Evolutionary conservation across 495 filamentous ascomycete species (phyloP), one percentile per base, ranked within the genome.

Genomic region (Chaetomium cochliodes): DNA sequence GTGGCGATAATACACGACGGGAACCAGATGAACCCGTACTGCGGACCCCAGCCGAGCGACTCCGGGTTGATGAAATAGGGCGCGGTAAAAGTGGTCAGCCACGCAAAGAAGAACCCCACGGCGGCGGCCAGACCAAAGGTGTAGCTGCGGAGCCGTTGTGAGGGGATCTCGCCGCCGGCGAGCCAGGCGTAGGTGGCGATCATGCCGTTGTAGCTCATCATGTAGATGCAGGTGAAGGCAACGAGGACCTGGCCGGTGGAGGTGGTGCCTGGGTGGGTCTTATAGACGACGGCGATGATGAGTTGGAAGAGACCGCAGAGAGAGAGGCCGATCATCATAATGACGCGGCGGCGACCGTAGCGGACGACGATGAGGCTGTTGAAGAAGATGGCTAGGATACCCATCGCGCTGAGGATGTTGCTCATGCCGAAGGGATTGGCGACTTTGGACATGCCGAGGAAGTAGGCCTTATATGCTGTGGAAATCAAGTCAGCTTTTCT

Each of bases 51-150:
- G 66, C 82, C 80, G 25, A 87, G 67, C 16, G 78, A 72, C 33
- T 73, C 72, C 0, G 85, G 84, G 67, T 87, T 87, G 71, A 88
- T 87, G 66, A 88, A 86, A 68, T 87, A 86, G 26, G 85, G 80
- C 5, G 83, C 82, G 0, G 84, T 85, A 63, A 86, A 87, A 11
- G 83, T 85, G 4, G 80, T 80, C 44, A 87, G 73, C 85, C 85
- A 85, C 39, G 81, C 82, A 33, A 77, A 77, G 54, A 84, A 73
- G 69, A 85, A 86, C 7, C 82, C 82, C 2, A 84, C 68, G 7
- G 82, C 78, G 0, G 83, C 79, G 1, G 84, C 83, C 30, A 85
- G 65, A 53, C 85, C 84, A 55, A 86, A 85, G 0, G 84, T 86
- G 70, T 86, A 84, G 30, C 77, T 80, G 7, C 84, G 79, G 26